Conservation (phyloP, 257 asterid species). For the Nicotiana tabacum region DNA sequence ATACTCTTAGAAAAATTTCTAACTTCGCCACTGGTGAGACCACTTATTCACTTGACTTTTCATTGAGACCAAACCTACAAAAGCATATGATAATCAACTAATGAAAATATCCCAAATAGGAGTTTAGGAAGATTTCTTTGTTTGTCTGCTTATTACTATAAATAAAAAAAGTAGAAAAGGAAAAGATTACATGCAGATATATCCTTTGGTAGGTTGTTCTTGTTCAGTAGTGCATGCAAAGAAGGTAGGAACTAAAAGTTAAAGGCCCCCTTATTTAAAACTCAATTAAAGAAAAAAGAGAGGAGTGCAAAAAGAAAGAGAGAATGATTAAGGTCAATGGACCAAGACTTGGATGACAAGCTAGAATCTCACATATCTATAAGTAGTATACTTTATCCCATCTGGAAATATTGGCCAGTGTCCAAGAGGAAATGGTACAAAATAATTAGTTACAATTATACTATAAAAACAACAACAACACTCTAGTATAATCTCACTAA, state of each 20-base stretch:
- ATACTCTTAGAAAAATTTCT: too few species aligned
- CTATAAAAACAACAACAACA: too few species aligned
- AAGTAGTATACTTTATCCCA: too few species aligned
- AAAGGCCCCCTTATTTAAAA: background rate
- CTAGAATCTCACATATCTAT: background rate
- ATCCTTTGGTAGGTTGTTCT: background rate
- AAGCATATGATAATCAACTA: background rate
- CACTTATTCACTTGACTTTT: background rate
- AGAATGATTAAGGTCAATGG: background rate
- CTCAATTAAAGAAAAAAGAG: background rate
- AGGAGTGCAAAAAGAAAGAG: background rate
- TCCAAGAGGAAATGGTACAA: too few species aligned
- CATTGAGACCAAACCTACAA: background rate
- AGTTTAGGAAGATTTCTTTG: background rate
- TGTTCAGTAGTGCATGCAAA: background rate
- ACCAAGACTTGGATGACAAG: conserved; percentile 4
- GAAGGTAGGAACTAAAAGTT: background rate
- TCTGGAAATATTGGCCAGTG: too few species aligned
- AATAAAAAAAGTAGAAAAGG: background rate
- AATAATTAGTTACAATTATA: too few species aligned
- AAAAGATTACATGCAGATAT: background rate
- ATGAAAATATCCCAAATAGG: background rate
- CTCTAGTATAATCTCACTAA: too few species aligned
- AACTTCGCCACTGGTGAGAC: background rate
- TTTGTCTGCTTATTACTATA: background rate